Conservation (phyloP, 441 rosid genomes). For the Brassica hybrid region DNA sequence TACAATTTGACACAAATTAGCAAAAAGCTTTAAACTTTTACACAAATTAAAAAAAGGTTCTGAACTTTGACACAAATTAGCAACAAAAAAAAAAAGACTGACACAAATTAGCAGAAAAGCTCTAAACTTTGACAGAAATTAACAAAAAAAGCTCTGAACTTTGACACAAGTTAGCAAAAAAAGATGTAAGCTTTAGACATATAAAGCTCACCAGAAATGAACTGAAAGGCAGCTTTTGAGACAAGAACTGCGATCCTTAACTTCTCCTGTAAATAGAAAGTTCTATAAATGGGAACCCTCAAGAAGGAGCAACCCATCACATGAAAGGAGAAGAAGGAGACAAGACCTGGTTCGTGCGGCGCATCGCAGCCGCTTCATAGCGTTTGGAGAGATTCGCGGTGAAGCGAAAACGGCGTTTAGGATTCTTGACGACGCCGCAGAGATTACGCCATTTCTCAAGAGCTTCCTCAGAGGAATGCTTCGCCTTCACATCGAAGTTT, state of each 20-base stretch:
- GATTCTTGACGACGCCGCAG: slow-evolving; percentile 73
- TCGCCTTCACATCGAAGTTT: slow-evolving; percentile 62
- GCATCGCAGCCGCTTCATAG: slow-evolving; percentile 79
- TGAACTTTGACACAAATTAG: slow-evolving; percentile 4
- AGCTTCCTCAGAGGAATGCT: slow-evolving; percentile 61
- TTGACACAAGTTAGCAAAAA: neutral
- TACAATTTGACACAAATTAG: neutral
- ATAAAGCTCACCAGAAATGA: slow-evolving; percentile 59
- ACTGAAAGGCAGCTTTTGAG: slow-evolving; percentile 91
- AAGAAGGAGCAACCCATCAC: neutral
- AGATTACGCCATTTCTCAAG: slow-evolving; percentile 64
- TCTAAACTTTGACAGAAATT: slow-evolving; percentile 11
- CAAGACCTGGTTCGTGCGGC: slow-evolving; percentile 72
- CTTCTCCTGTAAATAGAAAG: slow-evolving; percentile 61
- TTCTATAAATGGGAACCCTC: neutral
- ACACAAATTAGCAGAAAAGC: slow-evolving; percentile 4
- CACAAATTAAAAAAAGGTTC: neutral
- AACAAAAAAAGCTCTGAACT: neutral
- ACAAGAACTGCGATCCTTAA: slow-evolving; percentile 83
- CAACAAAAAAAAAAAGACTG: neutral
- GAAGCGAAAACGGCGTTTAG: slow-evolving; percentile 72
- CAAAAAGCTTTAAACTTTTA: neutral
- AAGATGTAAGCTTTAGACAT: slow-evolving; percentile 4
- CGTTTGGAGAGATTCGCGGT: slow-evolving; percentile 78
- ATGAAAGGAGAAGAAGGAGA: neutral